Base-by-base conservation (phyloP, 345 rosid species). In the Erysimum cheiranthoides region DNA sequence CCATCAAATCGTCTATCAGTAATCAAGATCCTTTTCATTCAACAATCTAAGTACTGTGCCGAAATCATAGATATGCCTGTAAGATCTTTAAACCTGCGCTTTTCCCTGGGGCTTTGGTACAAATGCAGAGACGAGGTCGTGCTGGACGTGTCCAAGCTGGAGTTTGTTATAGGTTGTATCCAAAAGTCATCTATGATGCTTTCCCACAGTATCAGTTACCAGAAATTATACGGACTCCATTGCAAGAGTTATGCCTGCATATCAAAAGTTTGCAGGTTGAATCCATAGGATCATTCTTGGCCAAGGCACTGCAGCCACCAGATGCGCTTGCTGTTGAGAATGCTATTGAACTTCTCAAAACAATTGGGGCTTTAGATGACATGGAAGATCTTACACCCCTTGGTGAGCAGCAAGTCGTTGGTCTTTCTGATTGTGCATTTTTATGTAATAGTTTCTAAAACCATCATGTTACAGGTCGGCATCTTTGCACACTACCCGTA, bases 131-230 rank as follows among this genome's bases (percentile, higher is more conserved):
- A 78, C 85, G 97, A 65, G 98, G 98, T 49, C 97, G 98, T 81
- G 97, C 98, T 71, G 98, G 98, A 49, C 98, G 97, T 75, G 93
- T 94, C 61, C 96, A 90, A 79, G 90, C 96, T 64, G 98, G 98
- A 77, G 92, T 94, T 77, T 94, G 98, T 69, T 94, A 87, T 78
- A 92, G 86, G 81, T 68, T 94, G 81, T 94, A 94, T 83, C 98
- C 98, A 67, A 90, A 85, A 86, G 66, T 92, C 16, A 83, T 92
- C 28, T 84, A 86, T 69, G 91, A 94, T 34, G 93, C 92, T 47
- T 88, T 92, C 91, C 87, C 72, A 50, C 86, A 86, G 75, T 89
- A 86, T 85, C 98, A 94, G 77, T 81, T 89, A 70, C 97, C 98
- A 25, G 98, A 92, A 84, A 94, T 94, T 71, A 92, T 92, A 30